Conservation (phyloP, 1,284 basidiomycete genomes). For the Grifola frondosa region DNA sequence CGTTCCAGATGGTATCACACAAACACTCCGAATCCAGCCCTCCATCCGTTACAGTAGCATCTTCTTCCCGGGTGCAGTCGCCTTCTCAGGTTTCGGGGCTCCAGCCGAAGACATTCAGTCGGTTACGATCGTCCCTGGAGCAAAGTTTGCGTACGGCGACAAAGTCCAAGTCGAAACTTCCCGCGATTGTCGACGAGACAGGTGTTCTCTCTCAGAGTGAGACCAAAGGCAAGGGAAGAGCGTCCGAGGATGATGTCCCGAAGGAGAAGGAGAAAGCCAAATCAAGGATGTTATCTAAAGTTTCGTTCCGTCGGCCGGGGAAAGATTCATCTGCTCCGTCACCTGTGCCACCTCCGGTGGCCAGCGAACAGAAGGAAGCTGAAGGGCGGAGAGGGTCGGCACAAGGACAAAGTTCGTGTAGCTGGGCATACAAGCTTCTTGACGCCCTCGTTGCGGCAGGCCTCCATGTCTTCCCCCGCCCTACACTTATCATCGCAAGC, state of each 20-base stretch:
- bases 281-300: constrained; percentile 48
- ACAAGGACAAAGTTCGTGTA: constrained; percentile 39
- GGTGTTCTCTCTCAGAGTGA: constrained; percentile 40
- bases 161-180: constrained; percentile 46
- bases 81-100: constrained; percentile 31
- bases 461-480: constrained; percentile 70
- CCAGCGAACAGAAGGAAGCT: constrained; percentile 31
- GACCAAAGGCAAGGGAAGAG: constrained; percentile 44
- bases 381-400: constrained; percentile 29
- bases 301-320: constrained; percentile 50
- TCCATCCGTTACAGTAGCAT: constrained; percentile 35
- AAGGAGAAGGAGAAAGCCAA: constrained; percentile 42
- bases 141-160: constrained; percentile 64
- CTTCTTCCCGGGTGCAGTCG: constrained; percentile 41
- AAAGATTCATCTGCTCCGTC: constrained; percentile 45
- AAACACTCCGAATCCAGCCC: constrained; percentile 38
- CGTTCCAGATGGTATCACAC: constrained; percentile 48
- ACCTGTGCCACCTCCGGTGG: constrained; percentile 36
- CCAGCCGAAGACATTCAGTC: constrained; percentile 56
- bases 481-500: constrained; percentile 58
- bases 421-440: constrained; percentile 57
- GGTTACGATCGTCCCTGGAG: constrained; percentile 64
- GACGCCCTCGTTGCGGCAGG: constrained; percentile 63
- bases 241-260: constrained; percentile 29
- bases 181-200: constrained; percentile 40